Percentiles rank a stretch among this genome's conserved stretches.
Evolutionary conservation across 306 rosid genomes (phyloP).

Genomic region (Acacia acuminata): DNA sequence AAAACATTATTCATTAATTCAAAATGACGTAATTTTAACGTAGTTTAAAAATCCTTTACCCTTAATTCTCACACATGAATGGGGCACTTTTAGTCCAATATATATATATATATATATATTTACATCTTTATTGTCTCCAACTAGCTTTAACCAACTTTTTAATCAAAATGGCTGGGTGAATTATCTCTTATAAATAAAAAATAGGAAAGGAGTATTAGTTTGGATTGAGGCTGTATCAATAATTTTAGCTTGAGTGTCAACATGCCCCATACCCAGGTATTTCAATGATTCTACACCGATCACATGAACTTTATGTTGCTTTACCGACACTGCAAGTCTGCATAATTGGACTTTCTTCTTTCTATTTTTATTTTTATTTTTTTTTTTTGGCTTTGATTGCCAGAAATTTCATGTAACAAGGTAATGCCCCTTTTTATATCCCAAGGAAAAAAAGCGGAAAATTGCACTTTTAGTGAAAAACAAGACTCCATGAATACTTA

Average conservation of each 20-base stretch:
- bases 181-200: too few species aligned
- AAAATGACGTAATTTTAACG: too few species aligned
- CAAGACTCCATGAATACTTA: constrained; percentile 7
- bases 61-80: too few species aligned
- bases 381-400: background rate
- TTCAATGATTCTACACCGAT: background rate
- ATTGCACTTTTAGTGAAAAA: constrained; percentile 12
- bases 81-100: too few species aligned
- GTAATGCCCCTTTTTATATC: constrained; percentile 3
- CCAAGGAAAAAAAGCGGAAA: too few species aligned
- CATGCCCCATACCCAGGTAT: background rate
- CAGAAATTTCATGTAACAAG: constrained; percentile 25
- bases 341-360: background rate
- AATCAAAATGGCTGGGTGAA: too few species aligned
- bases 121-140: too few species aligned
- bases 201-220: too few species aligned
- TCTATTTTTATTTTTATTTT: background rate
- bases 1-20: too few species aligned
- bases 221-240: background rate
- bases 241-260: background rate
- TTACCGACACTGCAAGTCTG: constrained; percentile 23
- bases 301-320: background rate
- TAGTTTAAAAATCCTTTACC: too few species aligned
- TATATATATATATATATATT: too few species aligned
- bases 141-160: too few species aligned